These are phyloP conservation scores for Bromus sterilis DNA, from an alignment of 176 grass and related monocot species.

Conservation along the genomic window DNA sequence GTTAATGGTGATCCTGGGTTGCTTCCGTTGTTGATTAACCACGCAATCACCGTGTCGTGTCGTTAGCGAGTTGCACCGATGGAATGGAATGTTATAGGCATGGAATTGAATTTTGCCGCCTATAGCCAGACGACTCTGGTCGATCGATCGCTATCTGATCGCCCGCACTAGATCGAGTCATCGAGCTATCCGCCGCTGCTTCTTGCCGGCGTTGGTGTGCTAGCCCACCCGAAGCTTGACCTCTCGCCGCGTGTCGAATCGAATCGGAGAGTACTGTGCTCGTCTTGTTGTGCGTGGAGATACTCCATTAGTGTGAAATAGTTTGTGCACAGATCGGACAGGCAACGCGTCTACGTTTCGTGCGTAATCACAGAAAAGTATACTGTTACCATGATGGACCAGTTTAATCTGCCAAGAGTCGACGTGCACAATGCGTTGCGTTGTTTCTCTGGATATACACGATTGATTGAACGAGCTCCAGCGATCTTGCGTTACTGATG, in stretches of 20 bases:
- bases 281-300: not conserved
- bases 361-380: not conserved
- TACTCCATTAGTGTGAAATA: not conserved
- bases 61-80: not conserved
- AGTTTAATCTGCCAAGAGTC: not conserved
- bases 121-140: not conserved
- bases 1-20: not conserved
- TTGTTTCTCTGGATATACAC: not conserved
- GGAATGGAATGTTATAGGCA: not conserved
- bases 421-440: conserved; percentile 19
- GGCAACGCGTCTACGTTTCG: conserved; percentile 7
- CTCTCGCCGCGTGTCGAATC: conserved; percentile 13
- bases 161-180: not conserved
- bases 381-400: not conserved
- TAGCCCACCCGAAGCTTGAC: conserved; percentile 4
- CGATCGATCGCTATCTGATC: too few relatives aligned
- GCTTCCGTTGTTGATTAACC: not conserved
- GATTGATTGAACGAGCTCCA: not conserved
- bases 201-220: not conserved
- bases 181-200: not conserved
- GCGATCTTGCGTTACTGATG: not conserved
- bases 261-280: not conserved
- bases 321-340: not conserved
- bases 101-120: not conserved
- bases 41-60: not conserved